A percentile compares a stretch with the other conserved stretches of the same genome.
These are phyloP conservation scores for Stemphylium vesicarium DNA, from an alignment of 2,329 filamentous ascomycete genomes.

Conservation along the genomic window DNA sequence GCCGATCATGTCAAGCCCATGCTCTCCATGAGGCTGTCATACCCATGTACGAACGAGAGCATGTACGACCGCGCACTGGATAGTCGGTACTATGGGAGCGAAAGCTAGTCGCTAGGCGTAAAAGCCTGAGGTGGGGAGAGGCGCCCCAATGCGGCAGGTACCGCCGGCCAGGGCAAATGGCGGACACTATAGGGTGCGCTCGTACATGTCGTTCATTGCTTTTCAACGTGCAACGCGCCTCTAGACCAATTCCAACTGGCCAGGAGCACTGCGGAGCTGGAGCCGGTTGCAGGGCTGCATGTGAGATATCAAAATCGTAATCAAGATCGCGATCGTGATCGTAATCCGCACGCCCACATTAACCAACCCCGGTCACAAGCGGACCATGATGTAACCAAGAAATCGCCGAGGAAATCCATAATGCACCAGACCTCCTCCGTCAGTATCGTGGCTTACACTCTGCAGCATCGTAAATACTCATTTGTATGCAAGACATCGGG, in stretches of 20 bases:
- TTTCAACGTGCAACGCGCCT: conserved; percentile 24
- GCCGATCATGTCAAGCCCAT: conserved; percentile 27
- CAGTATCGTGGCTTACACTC: conserved; percentile 26
- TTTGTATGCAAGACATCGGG: conserved; percentile 19
- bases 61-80: conserved; percentile 1
- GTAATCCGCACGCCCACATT: no score
- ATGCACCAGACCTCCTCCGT: conserved; percentile 8
- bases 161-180: conserved; percentile 1
- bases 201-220: conserved; percentile 14
- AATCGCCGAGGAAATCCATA: conserved; percentile 37
- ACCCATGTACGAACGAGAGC: not conserved
- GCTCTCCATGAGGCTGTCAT: conserved; percentile 8
- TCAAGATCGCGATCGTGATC: not conserved
- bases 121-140: conserved; percentile 1
- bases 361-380: conserved; percentile 17
- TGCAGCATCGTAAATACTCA: conserved; percentile 37
- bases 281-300: not conserved
- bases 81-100: not conserved
- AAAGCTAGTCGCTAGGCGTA: conserved; percentile 6
- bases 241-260: conserved; percentile 17
- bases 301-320: not conserved
- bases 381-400: conserved; percentile 34
- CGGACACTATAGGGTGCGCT: not conserved
- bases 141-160: conserved; percentile 22
- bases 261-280: conserved; percentile 20